Conservation (phyloP, 1,139 yeast genomes). For the Lodderomyces beijingensis region DNA sequence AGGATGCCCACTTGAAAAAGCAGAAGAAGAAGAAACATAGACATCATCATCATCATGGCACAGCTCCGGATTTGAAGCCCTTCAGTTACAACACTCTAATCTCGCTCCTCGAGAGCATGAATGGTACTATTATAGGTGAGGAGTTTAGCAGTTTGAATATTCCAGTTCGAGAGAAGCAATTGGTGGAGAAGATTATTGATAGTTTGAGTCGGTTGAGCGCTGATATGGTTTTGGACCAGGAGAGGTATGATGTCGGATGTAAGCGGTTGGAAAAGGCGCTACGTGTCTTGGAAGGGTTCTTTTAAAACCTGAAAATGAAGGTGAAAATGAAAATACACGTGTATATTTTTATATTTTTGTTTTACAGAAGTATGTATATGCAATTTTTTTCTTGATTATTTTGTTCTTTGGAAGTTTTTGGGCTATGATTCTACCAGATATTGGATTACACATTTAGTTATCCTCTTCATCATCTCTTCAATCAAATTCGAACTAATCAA, state of each 20-base stretch:
- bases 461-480: conserved; percentile 20
- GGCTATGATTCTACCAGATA: conserved; percentile 10
- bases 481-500: conserved; percentile 22
- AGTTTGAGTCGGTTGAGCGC: conserved; percentile 80
- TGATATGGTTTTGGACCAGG: conserved; percentile 83
- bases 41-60: conserved; percentile 10
- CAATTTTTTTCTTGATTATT: conserved; percentile 1
- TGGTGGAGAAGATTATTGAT: conserved; percentile 81
- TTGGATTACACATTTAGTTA: conserved; percentile 21
- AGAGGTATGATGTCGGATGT: conserved; percentile 76
- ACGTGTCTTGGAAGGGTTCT: conserved; percentile 77
- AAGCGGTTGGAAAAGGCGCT: conserved; percentile 75
- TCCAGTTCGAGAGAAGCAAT: conserved; percentile 70
- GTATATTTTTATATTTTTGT: too few species aligned
- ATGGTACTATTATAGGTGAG: conserved; percentile 60
- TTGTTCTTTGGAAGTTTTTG: not conserved
- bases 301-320: conserved; percentile 3
- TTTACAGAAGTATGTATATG: too few species aligned
- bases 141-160: conserved; percentile 73
- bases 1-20: conserved; percentile 5
- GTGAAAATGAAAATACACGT: conserved; percentile 1
- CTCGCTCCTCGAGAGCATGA: conserved; percentile 56
- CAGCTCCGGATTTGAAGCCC: conserved; percentile 32
- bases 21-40: not conserved
- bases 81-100: conserved; percentile 58